Evolutionary conservation across 805 yeast species (phyloP), one percentile per base, ranked within the genome.

Genomic region (Candida railenensis): DNA sequence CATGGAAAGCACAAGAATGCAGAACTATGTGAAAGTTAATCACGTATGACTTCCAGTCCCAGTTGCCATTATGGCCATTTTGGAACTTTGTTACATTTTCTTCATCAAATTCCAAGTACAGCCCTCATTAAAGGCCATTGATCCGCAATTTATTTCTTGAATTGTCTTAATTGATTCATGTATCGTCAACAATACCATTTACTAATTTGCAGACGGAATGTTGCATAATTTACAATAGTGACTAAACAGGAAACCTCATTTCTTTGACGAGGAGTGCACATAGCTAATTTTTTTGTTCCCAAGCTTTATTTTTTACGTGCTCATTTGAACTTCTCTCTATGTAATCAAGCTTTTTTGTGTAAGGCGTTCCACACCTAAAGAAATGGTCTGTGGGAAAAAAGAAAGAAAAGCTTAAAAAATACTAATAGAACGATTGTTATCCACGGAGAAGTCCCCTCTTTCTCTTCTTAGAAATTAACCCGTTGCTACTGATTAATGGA

Each of bases 181-280:
- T n/a, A n/a, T 25, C 30, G 30, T 25, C 30, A 25, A 25, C 30
- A 5, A 25, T 25, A 7, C 30, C 11, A 7, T 25, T 25, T 25
- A 25, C 11, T 7, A 25, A 25, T 19, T 16, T 36, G 39, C 39
- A 36, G 40, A 18, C 28, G 40, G 40, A 37, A 37, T 37, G 40
- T 37, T 22, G 40, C 40, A 37, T 28, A 37, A 21, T 37, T 37
- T 37, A 37, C 28, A 20, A 12, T 37, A 21, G 18, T 4, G 18
- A 37, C 40, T 37, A 37, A 37, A 21, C 20, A 18, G 40, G 40
- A 21, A 37, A 37, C 30, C 14, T 8, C 8, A 37, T 37, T 19
- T 7, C 39, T 7, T 37, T 21, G 40, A 37, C 40, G 40, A 37
- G 40, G 40, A 21, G 40, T 22, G 40, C 40, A 37, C 19, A 14